Evolutionary conservation across 805 yeast species (phyloP).

Genomic region (Yamadazyma philogaea): DNA sequence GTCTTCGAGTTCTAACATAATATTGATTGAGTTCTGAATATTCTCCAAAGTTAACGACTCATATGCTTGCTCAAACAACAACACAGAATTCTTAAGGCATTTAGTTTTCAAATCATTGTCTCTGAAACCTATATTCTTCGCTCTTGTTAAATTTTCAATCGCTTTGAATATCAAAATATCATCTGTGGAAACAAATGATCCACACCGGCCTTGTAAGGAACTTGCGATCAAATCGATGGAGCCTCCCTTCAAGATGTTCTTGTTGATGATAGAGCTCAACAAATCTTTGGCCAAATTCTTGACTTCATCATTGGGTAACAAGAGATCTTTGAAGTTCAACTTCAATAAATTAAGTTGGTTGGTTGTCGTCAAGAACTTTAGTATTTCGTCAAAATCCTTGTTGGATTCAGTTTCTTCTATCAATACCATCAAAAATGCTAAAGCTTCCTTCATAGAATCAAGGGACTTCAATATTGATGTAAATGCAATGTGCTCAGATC

Average conservation of each 20-base stretch:
- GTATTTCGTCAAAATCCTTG: conserved; percentile 57
- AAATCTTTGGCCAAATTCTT: conserved; percentile 77
- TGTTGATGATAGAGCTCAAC: conserved; percentile 82
- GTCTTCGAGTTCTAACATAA: conserved; percentile 73
- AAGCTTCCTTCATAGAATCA: conserved; percentile 79
- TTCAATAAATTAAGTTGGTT: conserved; percentile 65
- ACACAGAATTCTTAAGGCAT: conserved; percentile 71
- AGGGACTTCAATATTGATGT: conserved; percentile 72
- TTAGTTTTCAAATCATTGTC: conserved; percentile 67
- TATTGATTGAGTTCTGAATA: conserved; percentile 73
- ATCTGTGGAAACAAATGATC: conserved; percentile 88
- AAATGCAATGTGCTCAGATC: conserved; percentile 90
- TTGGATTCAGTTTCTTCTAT: conserved; percentile 62
- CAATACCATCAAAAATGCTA: conserved; percentile 80
- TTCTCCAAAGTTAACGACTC: conserved; percentile 76
- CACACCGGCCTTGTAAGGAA: conserved; percentile 87
- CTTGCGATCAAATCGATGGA: conserved; percentile 88
- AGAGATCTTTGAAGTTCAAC: conserved; percentile 69
- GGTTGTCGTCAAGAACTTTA: conserved; percentile 65
- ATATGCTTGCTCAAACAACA: conserved; percentile 73
- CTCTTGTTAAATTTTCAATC: conserved; percentile 83
- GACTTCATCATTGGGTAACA: conserved; percentile 64
- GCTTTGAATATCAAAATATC: conserved; percentile 95
- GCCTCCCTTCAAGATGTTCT: conserved; percentile 85
- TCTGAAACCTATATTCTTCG: conserved; percentile 67